Evolutionary conservation across 257 asterid species (phyloP), one percentile per base, ranked within the genome.

Genomic region (Cordia subcordata): DNA sequence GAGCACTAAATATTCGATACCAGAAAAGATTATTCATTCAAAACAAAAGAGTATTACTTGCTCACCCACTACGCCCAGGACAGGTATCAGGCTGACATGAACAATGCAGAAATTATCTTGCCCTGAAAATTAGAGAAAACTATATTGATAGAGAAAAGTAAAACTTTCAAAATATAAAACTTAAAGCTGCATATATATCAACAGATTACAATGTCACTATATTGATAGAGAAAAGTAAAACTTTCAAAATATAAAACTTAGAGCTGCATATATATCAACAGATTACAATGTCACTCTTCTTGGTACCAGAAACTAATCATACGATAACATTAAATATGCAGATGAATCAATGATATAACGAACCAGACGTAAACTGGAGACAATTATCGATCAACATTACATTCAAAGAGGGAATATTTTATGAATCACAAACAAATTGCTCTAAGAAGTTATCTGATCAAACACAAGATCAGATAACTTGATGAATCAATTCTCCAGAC

Each of bases 31-130:
- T 11, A 52, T 0, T 11, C 14, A 18, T 19, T 52, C 57, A 52
- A 52, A 17, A 52, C 35, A 49, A n/a, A n/a, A n/a, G 77, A 58
- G 40, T 44, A 80, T 84, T 86, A 89, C 97, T 78, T 93, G 99
- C 78, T 93, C 99, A 27, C 99, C 97, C 69, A 89, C 98, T 57
- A 81, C 97, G 32, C 99, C 94, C 59, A 93, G 85, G 52, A 93
- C 95, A 15, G 97, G 99, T 61, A 93, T 80, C 57, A 93, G 96
- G 67, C 99, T 89, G 78, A 93, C 97, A 65, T 93, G 99, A 82
- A 93, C 80, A 72, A 93, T 83, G 73, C 96, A 93, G 70, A 93
- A 93, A 75, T 86, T 85, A 70, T 86, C 77, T 72, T 72, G 94
- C 20, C 99, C 99, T 93, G 67, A 47, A 64, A 60, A 58, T 1